Evolutionary conservation across 179 eudicot species (phyloP).

Genomic region (Kewa caespitosa): DNA sequence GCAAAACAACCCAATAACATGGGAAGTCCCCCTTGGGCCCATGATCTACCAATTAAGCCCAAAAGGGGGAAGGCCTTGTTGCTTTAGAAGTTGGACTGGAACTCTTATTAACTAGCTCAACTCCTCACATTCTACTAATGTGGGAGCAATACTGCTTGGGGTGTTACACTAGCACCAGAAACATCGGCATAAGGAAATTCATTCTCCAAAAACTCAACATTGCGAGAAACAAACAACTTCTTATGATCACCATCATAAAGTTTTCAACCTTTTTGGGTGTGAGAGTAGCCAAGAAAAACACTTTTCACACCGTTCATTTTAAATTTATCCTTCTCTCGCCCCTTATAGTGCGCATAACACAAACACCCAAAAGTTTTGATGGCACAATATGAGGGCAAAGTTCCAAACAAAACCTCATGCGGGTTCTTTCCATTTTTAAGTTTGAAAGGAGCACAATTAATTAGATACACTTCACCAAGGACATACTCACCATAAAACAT

Average conservation of each 20-base stretch:
- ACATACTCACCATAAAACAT: not conserved
- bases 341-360: not conserved
- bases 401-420: not conserved
- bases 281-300: conserved; percentile 6
- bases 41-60: too few relatives aligned
- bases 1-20: too few relatives aligned
- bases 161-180: not conserved
- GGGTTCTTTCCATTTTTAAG: not conserved
- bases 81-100: too few relatives aligned
- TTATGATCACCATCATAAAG: not conserved
- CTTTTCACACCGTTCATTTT: not conserved
- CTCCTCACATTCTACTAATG: too few relatives aligned
- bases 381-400: not conserved
- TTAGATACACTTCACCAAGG: not conserved
- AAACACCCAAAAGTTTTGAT: not conserved
- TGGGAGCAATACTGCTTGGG: too few relatives aligned
- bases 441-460: not conserved
- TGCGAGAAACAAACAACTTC: too few relatives aligned
- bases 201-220: conserved; percentile 1
- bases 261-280: not conserved
- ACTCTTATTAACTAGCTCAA: too few relatives aligned
- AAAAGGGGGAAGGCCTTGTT: too few relatives aligned
- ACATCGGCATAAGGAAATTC: not conserved
- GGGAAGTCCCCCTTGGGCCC: too few relatives aligned
- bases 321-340: not conserved